Conservation (phyloP, 2,329 filamentous ascomycete species). For the Aspergillus texensis region DNA sequence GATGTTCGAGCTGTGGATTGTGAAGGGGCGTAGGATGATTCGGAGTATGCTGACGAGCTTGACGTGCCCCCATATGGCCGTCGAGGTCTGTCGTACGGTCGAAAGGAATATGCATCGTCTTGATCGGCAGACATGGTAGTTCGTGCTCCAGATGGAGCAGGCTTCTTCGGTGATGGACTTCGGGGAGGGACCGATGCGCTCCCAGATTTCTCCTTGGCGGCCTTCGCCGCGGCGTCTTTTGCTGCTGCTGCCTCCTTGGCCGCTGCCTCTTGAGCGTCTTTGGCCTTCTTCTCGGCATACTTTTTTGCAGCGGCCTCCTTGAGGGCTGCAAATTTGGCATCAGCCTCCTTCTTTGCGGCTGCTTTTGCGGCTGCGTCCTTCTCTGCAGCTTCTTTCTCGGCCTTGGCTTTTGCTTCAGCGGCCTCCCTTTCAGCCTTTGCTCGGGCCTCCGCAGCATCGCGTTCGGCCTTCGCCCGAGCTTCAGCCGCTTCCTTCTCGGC, state of each 20-base stretch:
- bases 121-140: slow-evolving; percentile 51
- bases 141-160: slow-evolving; percentile 26
- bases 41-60: slow-evolving; percentile 73
- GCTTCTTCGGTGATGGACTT: slow-evolving; percentile 45
- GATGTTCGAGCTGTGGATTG: slow-evolving; percentile 82
- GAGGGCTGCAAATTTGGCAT: slow-evolving; percentile 41
- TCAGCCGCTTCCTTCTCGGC: slow-evolving; percentile 41
- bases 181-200: slow-evolving; percentile 31
- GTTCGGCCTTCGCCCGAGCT: slow-evolving; percentile 34
- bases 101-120: slow-evolving; percentile 71
- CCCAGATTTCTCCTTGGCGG: slow-evolving; percentile 33
- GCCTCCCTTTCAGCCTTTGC: slow-evolving; percentile 26
- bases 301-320: slow-evolving; percentile 44
- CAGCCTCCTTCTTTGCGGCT: slow-evolving; percentile 40
- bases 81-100: slow-evolving; percentile 73
- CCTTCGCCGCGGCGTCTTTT: slow-evolving; percentile 26
- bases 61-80: slow-evolving; percentile 62
- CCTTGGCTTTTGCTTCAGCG: slow-evolving; percentile 38
- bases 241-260: slow-evolving; percentile 29
- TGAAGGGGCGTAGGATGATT: slow-evolving; percentile 83
- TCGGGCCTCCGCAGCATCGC: slow-evolving; percentile 32
- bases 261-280: slow-evolving; percentile 35
- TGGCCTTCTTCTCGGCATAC: slow-evolving; percentile 41
- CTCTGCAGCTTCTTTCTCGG: slow-evolving; percentile 55
- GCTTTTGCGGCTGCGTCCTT: slow-evolving; percentile 62